These are phyloP conservation scores for Fusarium sp. DNA, from an alignment of 2,329 filamentous ascomycete species.

Conservation along the genomic window DNA sequence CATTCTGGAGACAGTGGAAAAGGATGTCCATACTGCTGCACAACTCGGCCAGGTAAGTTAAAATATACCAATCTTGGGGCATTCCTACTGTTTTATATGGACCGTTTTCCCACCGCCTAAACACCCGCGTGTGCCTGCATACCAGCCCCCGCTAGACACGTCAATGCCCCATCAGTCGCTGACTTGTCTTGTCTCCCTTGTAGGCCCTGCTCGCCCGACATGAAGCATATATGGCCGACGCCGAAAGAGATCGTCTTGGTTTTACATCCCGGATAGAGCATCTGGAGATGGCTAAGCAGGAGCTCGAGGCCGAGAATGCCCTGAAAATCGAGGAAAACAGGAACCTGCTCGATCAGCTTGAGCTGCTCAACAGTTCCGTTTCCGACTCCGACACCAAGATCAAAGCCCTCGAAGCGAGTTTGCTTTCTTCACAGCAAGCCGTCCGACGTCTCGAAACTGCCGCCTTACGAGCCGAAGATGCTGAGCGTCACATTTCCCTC, in stretches of 20 bases:
- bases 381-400: constrained; percentile 84
- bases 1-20: constrained; percentile 84
- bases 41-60: constrained; percentile 89
- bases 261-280: constrained; percentile 80
- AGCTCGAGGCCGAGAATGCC: constrained; percentile 82
- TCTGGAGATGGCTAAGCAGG: constrained; percentile 79
- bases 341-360: constrained; percentile 83
- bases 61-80: constrained; percentile 39
- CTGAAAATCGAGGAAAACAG: constrained; percentile 86
- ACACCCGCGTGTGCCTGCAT: constrained; percentile 38
- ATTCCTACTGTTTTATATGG: constrained; percentile 39
- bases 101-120: constrained; percentile 22
- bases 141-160: constrained; percentile 40
- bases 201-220: constrained; percentile 93
- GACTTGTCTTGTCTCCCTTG: constrained; percentile 67
- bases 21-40: constrained; percentile 87
- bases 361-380: constrained; percentile 83
- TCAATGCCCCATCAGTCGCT: constrained; percentile 63
- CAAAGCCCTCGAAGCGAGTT: constrained; percentile 78
- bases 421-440: constrained; percentile 83
- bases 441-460: constrained; percentile 80
- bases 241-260: constrained; percentile 83
- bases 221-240: constrained; percentile 93
- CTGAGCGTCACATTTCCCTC: constrained; percentile 83
- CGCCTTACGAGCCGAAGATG: constrained; percentile 78